Evolutionary conservation across 2,329 filamentous ascomycete genomes (phyloP), one percentile per base, ranked within the genome.

Genomic region (Parastagonospora nodorum): DNA sequence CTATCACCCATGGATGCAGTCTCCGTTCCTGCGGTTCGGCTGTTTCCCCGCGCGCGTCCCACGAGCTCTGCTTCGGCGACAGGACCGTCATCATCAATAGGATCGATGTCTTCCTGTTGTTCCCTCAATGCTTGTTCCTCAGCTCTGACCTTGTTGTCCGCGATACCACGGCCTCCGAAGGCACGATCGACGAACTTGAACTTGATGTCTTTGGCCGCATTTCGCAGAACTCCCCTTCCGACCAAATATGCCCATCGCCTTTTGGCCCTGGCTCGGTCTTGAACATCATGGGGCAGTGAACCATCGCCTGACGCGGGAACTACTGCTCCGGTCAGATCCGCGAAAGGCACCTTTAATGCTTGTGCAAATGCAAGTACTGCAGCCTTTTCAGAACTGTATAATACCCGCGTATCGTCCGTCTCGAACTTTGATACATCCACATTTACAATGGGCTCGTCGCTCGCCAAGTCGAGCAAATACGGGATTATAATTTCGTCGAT

Each of bases 191-290:
- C 80, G 54, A 80, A 80, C 12, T 76, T 74, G 67, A 82, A 86
- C 36, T 81, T 81, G 39, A 88, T 75, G 2, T 77, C 79, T 53
- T 80, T 79, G 0, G 77, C 79, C 15, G 80, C 80, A 58, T 82
- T 82, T 74, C 85, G 78, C 40, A 88, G 64, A 2, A 88, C 59
- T 1, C 84, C 82, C 48, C 84, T 76, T 1, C 80, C 83, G 12
- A 88, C 81, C 46, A 81, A 81, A 47, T 82, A 73, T 4, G 78
- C 82, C 86, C 86, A 88, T 61, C 83, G 85, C 31, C 70, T 62
- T 44, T 76, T 70, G 2, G 78, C 78, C 4, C 73, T 67, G 19
- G 68, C 64, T 24, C 79, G 74, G 53, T 77, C 74, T 64, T 82
- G 80, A 4, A 73, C 69, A 24, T 70, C 55, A 28, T 65, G 43